These are phyloP conservation scores for Parachaetomium inaequale DNA, from an alignment of 495 filamentous ascomycete genomes.

Conservation along the genomic window DNA sequence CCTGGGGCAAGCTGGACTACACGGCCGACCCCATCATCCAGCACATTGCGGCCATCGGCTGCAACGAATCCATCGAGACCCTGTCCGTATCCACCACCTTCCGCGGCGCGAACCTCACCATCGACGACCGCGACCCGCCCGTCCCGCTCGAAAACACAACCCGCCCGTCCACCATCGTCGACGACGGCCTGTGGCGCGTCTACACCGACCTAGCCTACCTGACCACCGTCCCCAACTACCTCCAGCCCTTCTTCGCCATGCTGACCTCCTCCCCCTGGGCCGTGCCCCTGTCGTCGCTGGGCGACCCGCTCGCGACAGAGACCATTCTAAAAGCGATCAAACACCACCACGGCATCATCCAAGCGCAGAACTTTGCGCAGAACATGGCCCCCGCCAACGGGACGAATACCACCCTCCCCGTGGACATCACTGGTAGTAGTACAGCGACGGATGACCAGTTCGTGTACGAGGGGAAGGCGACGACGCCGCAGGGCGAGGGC, in stretches of 20 bases:
- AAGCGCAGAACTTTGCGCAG: conserved; percentile 15
- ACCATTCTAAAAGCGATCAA: conserved; percentile 20
- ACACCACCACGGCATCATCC: conserved; percentile 25
- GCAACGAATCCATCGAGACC: conserved; percentile 21
- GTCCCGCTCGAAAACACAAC: conserved; percentile 13
- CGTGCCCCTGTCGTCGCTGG: conserved; percentile 15
- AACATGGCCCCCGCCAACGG: conserved; percentile 11
- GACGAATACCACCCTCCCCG: conserved; percentile 9
- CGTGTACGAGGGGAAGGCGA: conserved; percentile 1
- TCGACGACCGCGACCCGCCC: conserved; percentile 14
- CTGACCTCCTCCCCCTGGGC: conserved; percentile 24
- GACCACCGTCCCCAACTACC: not conserved
- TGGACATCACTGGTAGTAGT: not conserved
- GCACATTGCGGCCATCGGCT: conserved; percentile 18
- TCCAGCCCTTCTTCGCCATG: conserved; percentile 21
- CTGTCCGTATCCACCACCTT: conserved; percentile 17
- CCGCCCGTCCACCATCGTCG: not conserved
- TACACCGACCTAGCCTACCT: not conserved
- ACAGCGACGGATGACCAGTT: not conserved
- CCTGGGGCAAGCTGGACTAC: conserved; percentile 21
- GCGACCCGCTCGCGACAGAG: conserved; percentile 6
- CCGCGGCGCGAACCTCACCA: conserved; percentile 17
- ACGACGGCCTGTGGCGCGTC: not conserved
- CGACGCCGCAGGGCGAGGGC: not conserved
- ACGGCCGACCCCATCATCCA: not conserved